Conservation (phyloP, 345 rosid genomes). For the Balakata baccata region DNA sequence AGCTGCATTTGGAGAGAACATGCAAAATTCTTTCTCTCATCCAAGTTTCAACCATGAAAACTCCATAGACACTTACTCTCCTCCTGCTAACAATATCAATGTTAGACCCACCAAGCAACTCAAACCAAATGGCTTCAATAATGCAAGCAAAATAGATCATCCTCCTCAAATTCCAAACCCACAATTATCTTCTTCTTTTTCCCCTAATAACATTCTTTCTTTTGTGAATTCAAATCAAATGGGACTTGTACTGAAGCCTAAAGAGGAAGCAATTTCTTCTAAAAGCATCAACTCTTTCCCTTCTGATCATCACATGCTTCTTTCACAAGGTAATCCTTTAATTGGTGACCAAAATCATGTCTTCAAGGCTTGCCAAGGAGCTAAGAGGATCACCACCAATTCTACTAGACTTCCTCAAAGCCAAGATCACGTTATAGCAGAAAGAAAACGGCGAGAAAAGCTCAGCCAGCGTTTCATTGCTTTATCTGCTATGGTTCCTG, state of each 20-base stretch:
- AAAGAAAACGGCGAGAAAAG: slow-evolving; percentile 64
- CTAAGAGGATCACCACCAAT: slow-evolving; percentile 26
- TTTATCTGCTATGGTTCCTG: slow-evolving; percentile 61
- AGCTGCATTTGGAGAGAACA: slow-evolving; percentile 46
- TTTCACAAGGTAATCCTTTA: slow-evolving; percentile 28
- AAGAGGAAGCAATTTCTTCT: slow-evolving; percentile 36
- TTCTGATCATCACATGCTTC: slow-evolving; percentile 21
- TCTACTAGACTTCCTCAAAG: slow-evolving; percentile 35
- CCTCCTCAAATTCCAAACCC: slow-evolving; percentile 13
- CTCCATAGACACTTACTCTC: slow-evolving; percentile 15
- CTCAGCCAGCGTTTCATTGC: slow-evolving; percentile 66
- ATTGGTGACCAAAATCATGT: slow-evolving; percentile 33
- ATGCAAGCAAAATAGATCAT: slow-evolving; percentile 23
- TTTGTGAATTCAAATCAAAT: slow-evolving; percentile 31
- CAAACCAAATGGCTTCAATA: slow-evolving; percentile 34
- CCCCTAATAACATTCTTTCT: slow-evolving; percentile 30
- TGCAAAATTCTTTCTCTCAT: slow-evolving; percentile 23
- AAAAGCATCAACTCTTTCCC: slow-evolving; percentile 19
- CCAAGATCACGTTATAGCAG: slow-evolving; percentile 64
- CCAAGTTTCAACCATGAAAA: slow-evolving; percentile 23
- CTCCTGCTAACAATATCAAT: not conserved
- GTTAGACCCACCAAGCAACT: slow-evolving; percentile 42
- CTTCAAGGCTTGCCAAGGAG: slow-evolving; percentile 32
- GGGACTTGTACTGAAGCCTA: slow-evolving; percentile 37
- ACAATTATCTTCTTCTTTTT: slow-evolving; percentile 20